Base-by-base conservation (phyloP, 805 yeast genomes). In the Starmerella floris region DNA sequence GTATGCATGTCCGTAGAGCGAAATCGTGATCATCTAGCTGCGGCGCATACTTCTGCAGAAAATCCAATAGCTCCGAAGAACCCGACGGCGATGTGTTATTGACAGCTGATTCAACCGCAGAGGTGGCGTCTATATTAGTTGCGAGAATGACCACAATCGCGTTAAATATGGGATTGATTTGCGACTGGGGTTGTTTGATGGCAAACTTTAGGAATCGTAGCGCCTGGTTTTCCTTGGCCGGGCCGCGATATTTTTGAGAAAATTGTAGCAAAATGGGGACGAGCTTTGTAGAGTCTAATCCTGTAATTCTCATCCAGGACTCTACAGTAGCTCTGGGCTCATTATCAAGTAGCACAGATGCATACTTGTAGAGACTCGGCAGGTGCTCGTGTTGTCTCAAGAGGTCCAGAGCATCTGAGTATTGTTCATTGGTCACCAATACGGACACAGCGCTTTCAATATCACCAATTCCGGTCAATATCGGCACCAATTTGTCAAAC, bases 231-330 rank as follows among this genome's bases (percentile, higher is more conserved):
- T 68, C 70, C 13, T 62, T 56, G 0, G 67, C 59, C 1, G 65
- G 58, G 0, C 72, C 62, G 8, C 63, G 23, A 54, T 51, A 21
- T 56, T 55, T 21, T 35, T 54, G 56, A 53, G 77, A 76, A 60
- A 80, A 84, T 0, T 77, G 70, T 46, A 85, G 59, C 11, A 88
- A 63, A 0, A 95, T 77, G 2, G 95, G 94, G 2, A 91, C 59
- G 20, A 91, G 64, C 45, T 69, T 74, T 13, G 71, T 69, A 37
- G 79, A 77, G 44, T 81, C 73, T 2, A 88, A 49, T 22, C 61
- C 62, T 0, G 67, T 54, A 39, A 65, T 54, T 39, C 76, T 69
- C 54, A 82, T 70, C 96, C 96, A 91, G 0, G 82, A 68, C 40
- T 78, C 79, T 2, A 83, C 74, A 0, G 95, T 83, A 11, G 68